These are phyloP conservation scores for Albatrellus sp. DNA, from an alignment of 1,284 basidiomycete genomes.

Conservation along the genomic window DNA sequence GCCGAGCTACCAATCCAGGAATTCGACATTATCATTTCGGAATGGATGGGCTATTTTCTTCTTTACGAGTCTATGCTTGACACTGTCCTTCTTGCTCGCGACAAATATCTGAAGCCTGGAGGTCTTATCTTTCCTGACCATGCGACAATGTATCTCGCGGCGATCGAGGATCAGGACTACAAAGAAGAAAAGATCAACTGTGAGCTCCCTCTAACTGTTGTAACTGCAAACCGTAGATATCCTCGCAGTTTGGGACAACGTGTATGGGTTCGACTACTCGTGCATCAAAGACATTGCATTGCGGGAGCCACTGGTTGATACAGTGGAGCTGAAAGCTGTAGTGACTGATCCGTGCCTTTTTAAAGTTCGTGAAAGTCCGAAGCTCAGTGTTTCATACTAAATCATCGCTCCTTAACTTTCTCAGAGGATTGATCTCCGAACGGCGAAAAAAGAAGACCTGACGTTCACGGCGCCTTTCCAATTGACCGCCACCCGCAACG, in stretches of 20 bases:
- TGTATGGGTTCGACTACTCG: conserved; percentile 99
- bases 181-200: conserved; percentile 99
- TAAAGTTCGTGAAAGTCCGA: conserved; percentile 38
- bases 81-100: conserved; percentile 91
- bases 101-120: conserved; percentile 88
- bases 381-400: not conserved
- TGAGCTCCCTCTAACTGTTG: conserved; percentile 26
- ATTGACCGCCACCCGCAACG: conserved; percentile 79
- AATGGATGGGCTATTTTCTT: conserved; percentile 96
- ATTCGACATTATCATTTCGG: conserved; percentile 98
- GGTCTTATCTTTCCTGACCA: conserved; percentile 96
- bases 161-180: conserved; percentile 99
- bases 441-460: conserved; percentile 92
- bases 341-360: conserved; percentile 83
- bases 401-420: not conserved
- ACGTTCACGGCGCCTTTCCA: conserved; percentile 76
- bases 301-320: conserved; percentile 94
- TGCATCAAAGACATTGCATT: conserved; percentile 99
- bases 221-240: not conserved
- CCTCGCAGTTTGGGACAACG: conserved; percentile 93
- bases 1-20: conserved; percentile 73
- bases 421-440: conserved; percentile 83
- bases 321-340: conserved; percentile 88
- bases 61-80: conserved; percentile 99
- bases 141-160: conserved; percentile 88